These are phyloP conservation scores for Solanum aculeatissimum DNA, from an alignment of 305 asterid genomes.

Conservation along the genomic window DNA sequence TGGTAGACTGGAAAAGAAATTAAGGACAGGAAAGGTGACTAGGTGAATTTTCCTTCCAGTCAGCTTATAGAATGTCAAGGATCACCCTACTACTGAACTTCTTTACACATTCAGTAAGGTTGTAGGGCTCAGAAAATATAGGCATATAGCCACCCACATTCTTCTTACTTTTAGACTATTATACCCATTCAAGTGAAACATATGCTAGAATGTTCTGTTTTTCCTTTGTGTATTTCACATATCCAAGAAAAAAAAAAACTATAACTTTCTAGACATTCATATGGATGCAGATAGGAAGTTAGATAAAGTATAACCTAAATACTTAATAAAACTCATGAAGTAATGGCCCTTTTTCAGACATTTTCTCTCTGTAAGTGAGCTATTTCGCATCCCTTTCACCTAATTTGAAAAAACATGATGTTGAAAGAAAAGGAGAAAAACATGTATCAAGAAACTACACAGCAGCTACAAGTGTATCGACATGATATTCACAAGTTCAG, in stretches of 20 bases:
- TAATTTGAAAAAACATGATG: neutral
- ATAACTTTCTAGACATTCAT: neutral
- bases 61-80: neutral
- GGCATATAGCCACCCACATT: neutral
- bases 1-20: neutral
- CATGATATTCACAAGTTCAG: neutral
- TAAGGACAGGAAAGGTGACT: neutral
- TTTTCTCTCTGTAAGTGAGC: neutral
- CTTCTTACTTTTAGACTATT: neutral
- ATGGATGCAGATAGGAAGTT: neutral
- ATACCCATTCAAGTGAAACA: neutral
- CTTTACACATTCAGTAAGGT: neutral
- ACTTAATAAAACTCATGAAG: neutral
- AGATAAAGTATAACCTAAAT: neutral
- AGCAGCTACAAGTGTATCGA: neutral
- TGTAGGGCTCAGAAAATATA: neutral
- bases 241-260: neutral
- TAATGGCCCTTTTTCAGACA: neutral
- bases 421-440: neutral
- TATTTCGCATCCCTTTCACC: neutral
- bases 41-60: neutral
- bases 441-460: neutral
- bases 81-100: neutral
- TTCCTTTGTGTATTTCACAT: neutral
- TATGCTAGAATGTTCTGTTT: neutral